A percentile compares a stretch with the other conserved stretches of the same genome.
Evolutionary conservation across 1,284 basidiomycete genomes (phyloP).

Genomic region (Microbotryum intermedium): DNA sequence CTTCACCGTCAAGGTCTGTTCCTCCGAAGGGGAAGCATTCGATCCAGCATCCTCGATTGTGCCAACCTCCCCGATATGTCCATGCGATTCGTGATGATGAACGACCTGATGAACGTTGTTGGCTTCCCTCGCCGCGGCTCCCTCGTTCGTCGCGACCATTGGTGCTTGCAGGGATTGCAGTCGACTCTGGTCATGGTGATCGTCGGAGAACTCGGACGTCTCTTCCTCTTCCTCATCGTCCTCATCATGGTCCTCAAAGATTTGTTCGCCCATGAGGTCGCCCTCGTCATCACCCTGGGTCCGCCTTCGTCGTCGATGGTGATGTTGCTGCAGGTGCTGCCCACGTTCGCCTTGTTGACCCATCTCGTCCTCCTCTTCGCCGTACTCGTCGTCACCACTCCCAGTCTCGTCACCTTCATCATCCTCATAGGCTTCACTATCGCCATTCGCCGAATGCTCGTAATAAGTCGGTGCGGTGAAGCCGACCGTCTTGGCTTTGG

Average conservation of each 20-base stretch:
- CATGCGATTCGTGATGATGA: not conserved
- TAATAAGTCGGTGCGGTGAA: constrained; percentile 47
- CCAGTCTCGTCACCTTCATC: constrained; percentile 9
- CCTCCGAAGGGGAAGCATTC: too few relatives aligned
- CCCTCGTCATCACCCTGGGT: constrained; percentile 11
- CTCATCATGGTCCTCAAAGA: constrained; percentile 19
- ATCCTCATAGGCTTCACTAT: constrained; percentile 57
- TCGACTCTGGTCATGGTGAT: constrained; percentile 2
- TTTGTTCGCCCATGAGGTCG: not conserved
- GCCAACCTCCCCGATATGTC: not conserved
- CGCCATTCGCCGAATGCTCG: constrained; percentile 46
- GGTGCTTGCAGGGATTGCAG: too few relatives aligned
- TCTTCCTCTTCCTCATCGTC: constrained; percentile 8
- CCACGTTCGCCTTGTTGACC: constrained; percentile 20
- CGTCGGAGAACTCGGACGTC: constrained; percentile 28
- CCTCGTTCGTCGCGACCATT: too few relatives aligned
- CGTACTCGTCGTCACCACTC: constrained; percentile 26
- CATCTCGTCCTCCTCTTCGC: constrained; percentile 28
- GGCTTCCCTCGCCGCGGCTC: constrained; percentile 9
- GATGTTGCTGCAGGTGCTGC: not conserved
- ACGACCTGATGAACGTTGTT: not conserved
- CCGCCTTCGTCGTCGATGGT: constrained; percentile 21
- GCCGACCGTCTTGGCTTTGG: constrained; percentile 36
- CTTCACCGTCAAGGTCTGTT: too few relatives aligned
- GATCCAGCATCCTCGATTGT: not conserved